Conservation (phyloP, 139 green algal species). For the Spirogloea muscicola region DNA sequence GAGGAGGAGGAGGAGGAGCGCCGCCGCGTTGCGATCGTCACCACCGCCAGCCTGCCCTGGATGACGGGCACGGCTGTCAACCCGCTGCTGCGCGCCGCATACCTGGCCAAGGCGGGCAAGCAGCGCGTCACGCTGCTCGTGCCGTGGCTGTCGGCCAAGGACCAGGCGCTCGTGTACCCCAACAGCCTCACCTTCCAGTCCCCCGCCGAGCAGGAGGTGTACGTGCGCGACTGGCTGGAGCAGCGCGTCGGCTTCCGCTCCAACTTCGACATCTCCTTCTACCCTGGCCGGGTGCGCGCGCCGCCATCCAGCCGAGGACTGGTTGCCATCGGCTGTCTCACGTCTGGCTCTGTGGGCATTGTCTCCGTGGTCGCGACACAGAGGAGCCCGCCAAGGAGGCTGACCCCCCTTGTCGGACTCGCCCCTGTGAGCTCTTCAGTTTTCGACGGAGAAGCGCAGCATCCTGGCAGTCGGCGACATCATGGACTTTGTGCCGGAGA, state of each 20-base stretch:
- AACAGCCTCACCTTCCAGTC: constrained; percentile 78
- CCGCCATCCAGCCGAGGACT: no score
- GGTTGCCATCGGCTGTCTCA: no score
- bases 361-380: no score
- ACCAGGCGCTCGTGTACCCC: constrained; percentile 91
- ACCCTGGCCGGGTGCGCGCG: constrained; percentile 51
- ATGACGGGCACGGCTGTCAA: constrained; percentile 98
- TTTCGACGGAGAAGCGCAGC: constrained; percentile 79
- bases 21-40: constrained; percentile 87
- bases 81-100: constrained; percentile 92
- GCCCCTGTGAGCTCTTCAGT: no score
- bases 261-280: constrained; percentile 90
- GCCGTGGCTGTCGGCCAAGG: constrained; percentile 79
- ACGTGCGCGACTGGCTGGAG: constrained; percentile 82
- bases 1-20: background rate
- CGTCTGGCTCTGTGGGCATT: no score
- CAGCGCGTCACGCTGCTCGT: constrained; percentile 74
- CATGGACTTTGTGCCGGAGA: constrained; percentile 84
- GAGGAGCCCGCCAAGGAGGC: no score
- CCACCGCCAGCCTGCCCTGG: constrained; percentile 93
- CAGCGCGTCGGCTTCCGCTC: constrained; percentile 82
- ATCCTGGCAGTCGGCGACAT: constrained; percentile 97
- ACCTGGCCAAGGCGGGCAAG: constrained; percentile 71
- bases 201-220: constrained; percentile 79
- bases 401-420: no score